Evolutionary conservation across 345 rosid species (phyloP).

Genomic region (Camelina sativa): DNA sequence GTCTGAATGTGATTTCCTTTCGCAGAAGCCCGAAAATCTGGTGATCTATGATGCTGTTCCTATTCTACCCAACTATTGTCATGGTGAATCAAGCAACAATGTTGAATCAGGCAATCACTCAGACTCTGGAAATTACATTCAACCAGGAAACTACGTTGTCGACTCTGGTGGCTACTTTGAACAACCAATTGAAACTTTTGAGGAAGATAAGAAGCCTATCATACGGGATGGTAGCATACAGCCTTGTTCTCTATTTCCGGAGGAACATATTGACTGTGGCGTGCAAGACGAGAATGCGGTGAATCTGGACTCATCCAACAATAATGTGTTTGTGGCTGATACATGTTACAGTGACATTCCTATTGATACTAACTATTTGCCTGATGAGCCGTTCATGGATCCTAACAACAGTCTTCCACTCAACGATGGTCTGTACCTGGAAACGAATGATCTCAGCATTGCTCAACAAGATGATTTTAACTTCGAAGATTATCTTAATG

Average conservation of each 20-base stretch:
- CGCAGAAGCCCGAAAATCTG: constrained; percentile 54
- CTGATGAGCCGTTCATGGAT: constrained; percentile 64
- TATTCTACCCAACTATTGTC: constrained; percentile 47
- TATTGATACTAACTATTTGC: constrained; percentile 46
- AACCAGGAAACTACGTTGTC: constrained; percentile 31
- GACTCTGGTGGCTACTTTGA: constrained; percentile 46
- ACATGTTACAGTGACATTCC: constrained; percentile 50
- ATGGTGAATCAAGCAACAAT: constrained; percentile 69
- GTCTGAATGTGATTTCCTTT: constrained; percentile 19
- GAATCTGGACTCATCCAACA: constrained; percentile 51
- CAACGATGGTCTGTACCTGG: constrained; percentile 60
- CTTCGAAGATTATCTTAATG: constrained; percentile 69
- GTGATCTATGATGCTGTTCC: constrained; percentile 53
- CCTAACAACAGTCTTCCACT: constrained; percentile 48
- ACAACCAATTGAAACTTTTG: constrained; percentile 48
- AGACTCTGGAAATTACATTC: constrained; percentile 35
- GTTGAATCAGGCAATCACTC: constrained; percentile 46
- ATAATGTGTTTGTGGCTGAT: constrained; percentile 49
- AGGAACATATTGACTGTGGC: constrained; percentile 50
- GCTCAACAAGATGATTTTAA: constrained; percentile 59
- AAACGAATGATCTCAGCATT: constrained; percentile 71
- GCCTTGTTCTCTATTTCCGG: constrained; percentile 46
- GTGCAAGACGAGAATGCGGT: constrained; percentile 50
- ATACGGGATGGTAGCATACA: constrained; percentile 47
- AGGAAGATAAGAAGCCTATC: constrained; percentile 62